Evolutionary conservation across 805 yeast species (phyloP), one percentile per base, ranked within the genome.

Genomic region (Sporopachydermia quercuum): DNA sequence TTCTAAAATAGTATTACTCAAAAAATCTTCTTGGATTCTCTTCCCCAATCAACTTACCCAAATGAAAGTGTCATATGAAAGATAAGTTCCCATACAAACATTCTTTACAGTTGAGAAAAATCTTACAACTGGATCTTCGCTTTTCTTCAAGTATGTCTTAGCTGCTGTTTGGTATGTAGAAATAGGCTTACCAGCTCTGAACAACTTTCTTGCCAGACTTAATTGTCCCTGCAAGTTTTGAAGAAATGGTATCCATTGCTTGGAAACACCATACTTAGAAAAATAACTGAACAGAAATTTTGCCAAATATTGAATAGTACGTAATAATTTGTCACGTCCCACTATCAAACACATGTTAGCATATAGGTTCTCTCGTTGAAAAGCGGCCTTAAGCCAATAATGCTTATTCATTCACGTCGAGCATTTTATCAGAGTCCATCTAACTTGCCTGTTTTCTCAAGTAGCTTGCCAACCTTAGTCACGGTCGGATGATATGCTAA

Each of bases 111-210:
- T 65, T 15, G 74, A 65, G 13, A 74, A 63, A 44, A 62, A 53
- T 54, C 76, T 73, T 49, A 64, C 47, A 17, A 74, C 59, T 6
- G 71, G 70, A 55, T 80, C 89, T 39, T 70, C 55, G 36, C 85
- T 68, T 63, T 81, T 78, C 58, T 83, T 76, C 53, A 76, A 82
- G 50, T 67, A 68, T 8, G 36, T 15, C 36, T 15, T 34, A 14
- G 36, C 36, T 6, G 36, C 36, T 6, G 15, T 34, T 34, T 34
- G 36, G 11, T 14, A 34, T 6, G 18, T 14, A 37, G 49, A 49
- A 51, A 87, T 61, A 1, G 94, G 94, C 60, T 86, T 87, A 46
- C 85, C 71, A 52, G 79, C 75, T 52, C 96, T 73, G 65, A 87
- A 61, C 16, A 86, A 77, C 63, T 89, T 89, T 57, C 97, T 76